These are phyloP conservation scores for Pharus latifolius DNA, from an alignment of 176 grass and related monocot genomes.

Conservation along the genomic window DNA sequence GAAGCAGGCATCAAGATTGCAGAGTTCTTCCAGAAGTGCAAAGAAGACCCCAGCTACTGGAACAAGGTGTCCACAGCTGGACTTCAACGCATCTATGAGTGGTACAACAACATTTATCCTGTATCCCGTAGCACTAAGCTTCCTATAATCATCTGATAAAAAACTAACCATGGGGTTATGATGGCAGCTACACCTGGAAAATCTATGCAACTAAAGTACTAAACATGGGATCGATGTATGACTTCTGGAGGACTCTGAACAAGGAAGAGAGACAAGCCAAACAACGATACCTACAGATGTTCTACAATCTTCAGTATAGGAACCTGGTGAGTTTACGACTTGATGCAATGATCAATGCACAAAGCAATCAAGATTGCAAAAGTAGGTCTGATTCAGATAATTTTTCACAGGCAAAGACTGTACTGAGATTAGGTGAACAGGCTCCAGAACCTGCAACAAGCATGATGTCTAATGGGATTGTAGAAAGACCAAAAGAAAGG, in stretches of 20 bases:
- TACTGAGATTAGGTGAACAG: constrained; percentile 22
- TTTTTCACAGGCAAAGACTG: constrained; percentile 40
- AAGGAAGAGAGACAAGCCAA: constrained; percentile 63
- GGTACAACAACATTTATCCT: constrained; percentile 18
- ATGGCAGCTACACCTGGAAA: constrained; percentile 92
- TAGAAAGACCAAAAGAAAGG: constrained; percentile 34
- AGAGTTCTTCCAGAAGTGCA: constrained; percentile 84
- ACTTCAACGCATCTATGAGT: constrained; percentile 88
- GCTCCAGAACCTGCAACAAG: background rate
- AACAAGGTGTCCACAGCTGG: constrained; percentile 80
- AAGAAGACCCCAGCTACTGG: constrained; percentile 72
- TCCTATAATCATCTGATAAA: background rate
- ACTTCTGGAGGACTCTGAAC: constrained; percentile 82
- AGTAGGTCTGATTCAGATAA: background rate
- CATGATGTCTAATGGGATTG: background rate
- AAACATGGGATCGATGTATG: constrained; percentile 78
- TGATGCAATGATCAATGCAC: background rate
- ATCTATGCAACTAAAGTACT: constrained; percentile 80
- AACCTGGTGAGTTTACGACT: constrained; percentile 37
- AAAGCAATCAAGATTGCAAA: background rate
- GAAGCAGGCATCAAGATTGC: constrained; percentile 71
- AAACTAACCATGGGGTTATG: background rate
- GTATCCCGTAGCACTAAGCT: background rate
- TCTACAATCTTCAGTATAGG: constrained; percentile 75
- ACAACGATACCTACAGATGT: constrained; percentile 56